These are phyloP conservation scores for Rutstroemia sp. DNA, from an alignment of 2,329 filamentous ascomycete species.

Conservation along the genomic window DNA sequence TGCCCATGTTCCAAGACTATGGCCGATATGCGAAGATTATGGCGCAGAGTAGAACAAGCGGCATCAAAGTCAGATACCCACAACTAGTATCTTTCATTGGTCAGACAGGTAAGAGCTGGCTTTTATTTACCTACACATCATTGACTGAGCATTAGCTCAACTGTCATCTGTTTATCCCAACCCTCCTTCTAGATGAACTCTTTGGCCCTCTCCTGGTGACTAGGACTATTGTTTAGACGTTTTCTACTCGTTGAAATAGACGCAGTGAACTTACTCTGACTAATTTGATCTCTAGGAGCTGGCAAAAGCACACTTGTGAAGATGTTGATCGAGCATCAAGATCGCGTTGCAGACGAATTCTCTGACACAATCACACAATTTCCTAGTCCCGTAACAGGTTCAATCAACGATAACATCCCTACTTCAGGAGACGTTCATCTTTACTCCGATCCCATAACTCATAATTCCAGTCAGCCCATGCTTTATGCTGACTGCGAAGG, in stretches of 20 bases:
- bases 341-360: not conserved
- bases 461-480: constrained; percentile 34
- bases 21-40: constrained; percentile 39
- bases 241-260: too few relatives aligned
- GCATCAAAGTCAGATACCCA: constrained; percentile 27
- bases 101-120: constrained; percentile 25
- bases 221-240: too few relatives aligned
- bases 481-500: constrained; percentile 47
- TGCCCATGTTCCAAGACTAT: constrained; percentile 34
- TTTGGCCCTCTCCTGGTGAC: too few relatives aligned
- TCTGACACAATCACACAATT: not conserved
- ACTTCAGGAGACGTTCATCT: constrained; percentile 46
- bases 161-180: too few relatives aligned
- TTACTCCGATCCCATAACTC: constrained; percentile 40
- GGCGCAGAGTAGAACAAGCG: constrained; percentile 22
- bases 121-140: constrained; percentile 21
- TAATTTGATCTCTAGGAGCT: too few relatives aligned
- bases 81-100: constrained; percentile 20
- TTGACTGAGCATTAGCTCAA: too few relatives aligned
- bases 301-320: constrained; percentile 40
- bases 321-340: constrained; percentile 10
- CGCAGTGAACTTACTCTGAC: too few relatives aligned
- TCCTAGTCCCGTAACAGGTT: constrained; percentile 39
- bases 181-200: too few relatives aligned
- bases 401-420: constrained; percentile 33